These are phyloP conservation scores for Oxytropis ochrocephala DNA, from an alignment of 306 rosid species.

Conservation along the genomic window DNA sequence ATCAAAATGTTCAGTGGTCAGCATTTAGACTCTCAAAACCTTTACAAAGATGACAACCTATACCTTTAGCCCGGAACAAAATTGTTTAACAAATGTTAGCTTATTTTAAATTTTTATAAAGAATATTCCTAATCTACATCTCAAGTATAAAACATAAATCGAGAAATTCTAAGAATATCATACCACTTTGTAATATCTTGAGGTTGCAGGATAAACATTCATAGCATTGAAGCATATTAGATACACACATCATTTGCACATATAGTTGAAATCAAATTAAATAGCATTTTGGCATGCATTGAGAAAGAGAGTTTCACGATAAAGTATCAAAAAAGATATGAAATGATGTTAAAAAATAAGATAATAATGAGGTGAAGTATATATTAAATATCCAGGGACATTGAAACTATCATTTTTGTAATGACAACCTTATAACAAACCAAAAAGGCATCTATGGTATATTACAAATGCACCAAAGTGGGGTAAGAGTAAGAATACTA, in stretches of 20 bases:
- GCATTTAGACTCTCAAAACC: not conserved
- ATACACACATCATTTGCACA: slow-evolving; percentile 17
- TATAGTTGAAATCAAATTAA: not conserved
- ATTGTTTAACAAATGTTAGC: not conserved
- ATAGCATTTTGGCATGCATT: too few relatives aligned
- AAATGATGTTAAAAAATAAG: too few relatives aligned
- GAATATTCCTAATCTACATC: not conserved
- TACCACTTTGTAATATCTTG: slow-evolving; percentile 15
- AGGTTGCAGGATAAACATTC: not conserved
- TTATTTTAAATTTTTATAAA: not conserved
- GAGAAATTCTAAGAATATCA: not conserved
- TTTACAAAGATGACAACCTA: not conserved
- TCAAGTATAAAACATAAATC: not conserved
- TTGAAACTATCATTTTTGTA: too few relatives aligned
- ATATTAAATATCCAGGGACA: too few relatives aligned
- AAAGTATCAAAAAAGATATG: too few relatives aligned
- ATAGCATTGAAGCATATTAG: slow-evolving; percentile 11
- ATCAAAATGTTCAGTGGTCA: not conserved
- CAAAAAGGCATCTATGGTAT: too few relatives aligned
- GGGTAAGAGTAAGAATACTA: too few relatives aligned
- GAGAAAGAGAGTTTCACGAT: too few relatives aligned
- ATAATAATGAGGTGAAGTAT: too few relatives aligned
- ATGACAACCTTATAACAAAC: too few relatives aligned
- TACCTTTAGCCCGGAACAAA: not conserved
- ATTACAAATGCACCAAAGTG: too few relatives aligned